Evolutionary conservation across 2,329 filamentous ascomycete species (phyloP).

Genomic region (Phialemoniopsis sp.): DNA sequence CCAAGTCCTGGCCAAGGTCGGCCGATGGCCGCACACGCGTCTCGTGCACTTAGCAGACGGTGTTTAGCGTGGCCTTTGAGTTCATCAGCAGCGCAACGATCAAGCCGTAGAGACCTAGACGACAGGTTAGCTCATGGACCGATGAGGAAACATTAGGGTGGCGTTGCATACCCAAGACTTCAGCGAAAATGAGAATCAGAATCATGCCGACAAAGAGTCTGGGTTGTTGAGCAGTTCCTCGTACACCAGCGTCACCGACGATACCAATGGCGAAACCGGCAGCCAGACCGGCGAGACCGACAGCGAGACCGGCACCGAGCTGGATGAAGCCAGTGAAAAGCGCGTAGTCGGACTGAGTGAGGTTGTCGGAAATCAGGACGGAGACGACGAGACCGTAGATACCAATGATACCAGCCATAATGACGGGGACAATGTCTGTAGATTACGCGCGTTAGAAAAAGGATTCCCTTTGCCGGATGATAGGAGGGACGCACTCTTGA

Average conservation of each 20-base stretch:
- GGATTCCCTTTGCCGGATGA: slow-evolving; percentile 8
- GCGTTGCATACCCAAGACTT: slow-evolving; percentile 75
- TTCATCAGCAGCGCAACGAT: slow-evolving; percentile 99
- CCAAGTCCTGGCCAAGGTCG: too few species aligned
- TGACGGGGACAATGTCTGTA: slow-evolving; percentile 95
- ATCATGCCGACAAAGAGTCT: slow-evolving; percentile 96
- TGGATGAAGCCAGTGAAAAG: slow-evolving; percentile 84
- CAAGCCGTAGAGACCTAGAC: slow-evolving; percentile 89
- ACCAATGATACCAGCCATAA: slow-evolving; percentile 99
- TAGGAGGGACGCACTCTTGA: slow-evolving; percentile 76
- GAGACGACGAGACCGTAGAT: slow-evolving; percentile 93
- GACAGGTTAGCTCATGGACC: not conserved
- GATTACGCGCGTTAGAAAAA: too few species aligned
- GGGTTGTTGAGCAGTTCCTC: slow-evolving; percentile 79
- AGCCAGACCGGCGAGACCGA: slow-evolving; percentile 78
- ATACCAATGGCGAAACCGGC: slow-evolving; percentile 86
- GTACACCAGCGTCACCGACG: slow-evolving; percentile 83
- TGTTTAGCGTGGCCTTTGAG: slow-evolving; percentile 74
- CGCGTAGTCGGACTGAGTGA: slow-evolving; percentile 62
- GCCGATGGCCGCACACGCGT: too few species aligned
- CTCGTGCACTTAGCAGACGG: slow-evolving; percentile 48
- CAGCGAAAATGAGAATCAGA: slow-evolving; percentile 98
- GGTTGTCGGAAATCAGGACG: slow-evolving; percentile 77
- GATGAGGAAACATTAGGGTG: slow-evolving; percentile 17
- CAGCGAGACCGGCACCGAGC: slow-evolving; percentile 76